Base-by-base conservation (phyloP, 2,329 filamentous ascomycete species). In the Colletotrichum paranaense region DNA sequence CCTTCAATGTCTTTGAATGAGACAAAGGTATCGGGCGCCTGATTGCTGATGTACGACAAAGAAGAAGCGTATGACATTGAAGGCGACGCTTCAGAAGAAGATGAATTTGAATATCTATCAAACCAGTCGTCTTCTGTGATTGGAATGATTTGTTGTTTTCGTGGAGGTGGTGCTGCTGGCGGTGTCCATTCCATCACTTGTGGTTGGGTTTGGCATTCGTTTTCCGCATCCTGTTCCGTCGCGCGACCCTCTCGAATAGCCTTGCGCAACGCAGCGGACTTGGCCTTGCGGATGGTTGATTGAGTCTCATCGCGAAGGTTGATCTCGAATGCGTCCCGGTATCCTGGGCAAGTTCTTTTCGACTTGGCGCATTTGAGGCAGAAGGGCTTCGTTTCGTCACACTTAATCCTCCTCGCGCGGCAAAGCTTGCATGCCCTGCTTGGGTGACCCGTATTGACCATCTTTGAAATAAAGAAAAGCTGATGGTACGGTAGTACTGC, bases 331-430 rank as follows among this genome's bases (percentile, higher is more conserved):
- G 74, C 68, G 26, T 75, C 74, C 19, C 74, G 72, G 24, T 75
- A 75, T 2, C 74, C 74, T 1, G 74, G 74, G 49, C 74, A 75
- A 8, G 67, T 68, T 24, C 74, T 71, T 52, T 75, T 75, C 55
- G 79, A 79, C 19, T 76, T 76, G 30, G 75, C 76, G 75, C 82
- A 84, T 72, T 82, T 80, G 35, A 76, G 63, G 64, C 82, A 84
- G 11, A 74, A 75, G 2, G 82, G 82, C 30, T 77, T 78, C 38
- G 75, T 76, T 76, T 83, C 82, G 68, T 84, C 82, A 53, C 74
- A 75, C 76, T 83, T 84, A 76, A 83, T 79, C 73, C 81, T 80
- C 22, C 82, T 78, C 38, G 79, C 75, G 22, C 82, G 81, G 72
- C 82, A 84, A 16, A 75, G 74, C 65, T 75, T 74, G 73, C 74